Conservation (phyloP, 163 green algal genomes). For the Volvox carteri region DNA sequence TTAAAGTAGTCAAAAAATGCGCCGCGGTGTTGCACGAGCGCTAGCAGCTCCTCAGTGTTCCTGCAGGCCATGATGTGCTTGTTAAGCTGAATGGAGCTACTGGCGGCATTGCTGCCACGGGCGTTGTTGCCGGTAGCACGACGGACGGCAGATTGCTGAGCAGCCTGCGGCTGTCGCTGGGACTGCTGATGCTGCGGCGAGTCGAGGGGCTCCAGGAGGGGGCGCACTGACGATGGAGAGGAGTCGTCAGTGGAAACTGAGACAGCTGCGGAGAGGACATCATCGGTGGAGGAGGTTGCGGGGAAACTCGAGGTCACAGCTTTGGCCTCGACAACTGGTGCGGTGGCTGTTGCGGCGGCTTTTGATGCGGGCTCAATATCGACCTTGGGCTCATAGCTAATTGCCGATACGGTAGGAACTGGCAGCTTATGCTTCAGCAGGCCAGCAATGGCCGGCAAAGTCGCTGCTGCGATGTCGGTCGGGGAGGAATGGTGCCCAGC, state of each 20-base stretch:
- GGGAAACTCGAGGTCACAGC: background rate
- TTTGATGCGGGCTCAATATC: background rate
- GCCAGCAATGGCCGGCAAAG: conserved; percentile 27
- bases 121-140: background rate
- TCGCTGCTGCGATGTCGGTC: conserved; percentile 33
- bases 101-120: background rate
- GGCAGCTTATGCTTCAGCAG: conserved; percentile 32
- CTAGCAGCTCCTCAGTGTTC: conserved; percentile 58
- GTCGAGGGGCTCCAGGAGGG: background rate
- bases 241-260: background rate
- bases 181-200: background rate
- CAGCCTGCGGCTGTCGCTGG: conserved; percentile 26
- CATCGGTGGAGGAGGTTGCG: background rate
- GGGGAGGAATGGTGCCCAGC: background rate
- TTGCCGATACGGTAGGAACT: background rate
- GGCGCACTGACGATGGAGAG: background rate
- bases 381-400: background rate
- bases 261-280: conserved; percentile 1
- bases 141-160: background rate
- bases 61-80: conserved; percentile 67
- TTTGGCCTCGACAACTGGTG: too few species aligned
- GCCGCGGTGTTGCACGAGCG: conserved; percentile 60
- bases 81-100: conserved; percentile 61
- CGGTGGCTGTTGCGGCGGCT: background rate
- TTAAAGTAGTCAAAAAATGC: conserved; percentile 77